Base-by-base conservation (phyloP, 164 flowering plant species). In the Sextonia rubra region DNA sequence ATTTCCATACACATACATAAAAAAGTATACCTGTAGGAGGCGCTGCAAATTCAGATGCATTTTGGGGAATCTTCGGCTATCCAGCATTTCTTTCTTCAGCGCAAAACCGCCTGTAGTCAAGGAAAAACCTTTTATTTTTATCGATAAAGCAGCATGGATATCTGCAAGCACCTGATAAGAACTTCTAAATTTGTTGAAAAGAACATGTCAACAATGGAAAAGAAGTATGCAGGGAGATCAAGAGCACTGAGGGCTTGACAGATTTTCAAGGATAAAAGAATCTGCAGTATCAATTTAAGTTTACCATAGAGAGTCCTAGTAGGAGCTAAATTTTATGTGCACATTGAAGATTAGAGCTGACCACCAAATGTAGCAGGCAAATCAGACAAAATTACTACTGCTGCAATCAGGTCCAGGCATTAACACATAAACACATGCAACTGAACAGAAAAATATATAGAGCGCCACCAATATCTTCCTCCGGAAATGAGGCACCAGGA, bases 1-100 rank as follows among this genome's bases (percentile, higher is more conserved):
- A 9, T 24, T 22, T 8, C 25, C 23, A 3, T 61, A 61, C 14
- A 61, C 24, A 14, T 6, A 12, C 26, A 25, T 4, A 22, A 61
- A 12, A 52, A 52, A 52, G n/a, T 18, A 22, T 81, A 92, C 98
- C 97, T 96, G 99, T 68, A 96, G 77, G 66, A 96, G 86, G 30
- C 99, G 90, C 73, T 93, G 99, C 85, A 96, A 74, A 83, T 93
- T 86, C 61, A 96, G 85, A 86, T 91, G 95, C 97, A 93, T 89
- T 83, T 91, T 91, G 14, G 98, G 99, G 79, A 93, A 89, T 80
- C 89, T 90, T 83, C 95, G 82, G 29, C 88, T 92, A 77, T 96
- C 97, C 69, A 93, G 79, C 97, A 93, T 82, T 81, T 96, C 90
- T 76, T 90, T 96, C 85, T 96, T 96, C 78, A 89, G 71, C 68